Evolutionary conservation across 805 yeast species (phyloP).

Genomic region (Yarrowia keelungensis): DNA sequence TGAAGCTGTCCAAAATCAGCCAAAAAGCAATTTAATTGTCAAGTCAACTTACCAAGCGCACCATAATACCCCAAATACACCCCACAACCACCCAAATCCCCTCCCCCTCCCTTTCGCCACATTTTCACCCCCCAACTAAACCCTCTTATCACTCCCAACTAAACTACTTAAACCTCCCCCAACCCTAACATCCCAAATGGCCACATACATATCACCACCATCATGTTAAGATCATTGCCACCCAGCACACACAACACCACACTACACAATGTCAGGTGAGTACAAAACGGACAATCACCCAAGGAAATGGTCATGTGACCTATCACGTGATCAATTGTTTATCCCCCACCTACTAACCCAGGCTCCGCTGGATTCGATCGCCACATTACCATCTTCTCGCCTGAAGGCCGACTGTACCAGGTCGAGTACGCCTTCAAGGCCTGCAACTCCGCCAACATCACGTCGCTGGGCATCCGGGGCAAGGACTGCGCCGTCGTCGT

Average conservation of each 20-base stretch:
- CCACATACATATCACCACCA: constrained; percentile 4
- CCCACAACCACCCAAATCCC: neutral
- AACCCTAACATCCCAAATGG: constrained; percentile 3
- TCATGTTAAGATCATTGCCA: neutral
- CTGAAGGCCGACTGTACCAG: constrained; percentile 96
- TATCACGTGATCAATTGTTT: neutral
- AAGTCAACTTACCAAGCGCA: no score
- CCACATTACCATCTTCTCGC: constrained; percentile 97
- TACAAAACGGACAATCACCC: neutral
- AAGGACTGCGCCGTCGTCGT: constrained; percentile 85
- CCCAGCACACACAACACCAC: constrained; percentile 29
- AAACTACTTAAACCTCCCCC: constrained; percentile 1
- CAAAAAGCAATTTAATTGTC: no score
- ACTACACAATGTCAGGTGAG: constrained; percentile 27
- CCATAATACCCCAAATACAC: no score
- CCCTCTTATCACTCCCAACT: neutral
- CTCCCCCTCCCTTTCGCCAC: neutral
- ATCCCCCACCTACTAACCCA: constrained; percentile 42
- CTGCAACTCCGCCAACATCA: constrained; percentile 88
- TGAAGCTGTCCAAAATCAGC: no score
- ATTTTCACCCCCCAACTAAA: neutral
- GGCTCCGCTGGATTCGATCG: constrained; percentile 97
- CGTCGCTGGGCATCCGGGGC: constrained; percentile 87
- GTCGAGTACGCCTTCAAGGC: constrained; percentile 99
- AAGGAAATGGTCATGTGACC: neutral